Percentiles rank a stretch among this genome's conserved stretches.
Evolutionary conservation across 768 basidiomycete genomes (phyloP).

Genomic region (Boletus coccyginus): DNA sequence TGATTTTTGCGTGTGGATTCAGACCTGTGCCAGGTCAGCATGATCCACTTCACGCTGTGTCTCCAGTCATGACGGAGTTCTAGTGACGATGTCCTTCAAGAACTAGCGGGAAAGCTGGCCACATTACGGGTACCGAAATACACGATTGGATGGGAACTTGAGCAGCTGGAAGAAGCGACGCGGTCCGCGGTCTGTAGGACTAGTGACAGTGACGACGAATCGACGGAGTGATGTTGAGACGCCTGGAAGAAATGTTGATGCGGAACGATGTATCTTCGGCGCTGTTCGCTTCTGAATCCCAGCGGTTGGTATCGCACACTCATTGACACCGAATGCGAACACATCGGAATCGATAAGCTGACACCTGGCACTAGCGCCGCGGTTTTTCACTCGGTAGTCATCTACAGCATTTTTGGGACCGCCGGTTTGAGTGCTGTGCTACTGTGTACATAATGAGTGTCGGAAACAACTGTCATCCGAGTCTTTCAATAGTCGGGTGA

Average conservation of each 20-base stretch:
- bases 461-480: background rate
- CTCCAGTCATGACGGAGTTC: constrained; percentile 3
- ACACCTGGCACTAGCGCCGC: background rate
- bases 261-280: background rate
- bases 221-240: constrained; percentile 26
- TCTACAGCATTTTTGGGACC: too few relatives aligned
- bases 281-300: background rate
- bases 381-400: background rate
- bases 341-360: constrained; percentile 1
- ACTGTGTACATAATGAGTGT: too few relatives aligned
- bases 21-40: constrained; percentile 65
- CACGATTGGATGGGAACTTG: constrained; percentile 68
- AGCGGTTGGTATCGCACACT: background rate
- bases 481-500: background rate
- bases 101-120: constrained; percentile 44
- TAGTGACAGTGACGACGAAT: constrained; percentile 74
- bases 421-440: too few relatives aligned
- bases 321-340: background rate
- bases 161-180: constrained; percentile 60
- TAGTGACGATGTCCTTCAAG: constrained; percentile 58
- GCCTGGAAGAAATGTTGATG: constrained; percentile 8
- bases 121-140: constrained; percentile 47
- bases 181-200: constrained; percentile 35
- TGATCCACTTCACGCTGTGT: background rate
- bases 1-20: constrained; percentile 81